A percentile compares a stretch with the other conserved stretches of the same genome.
phyloP scores from a whole-genome alignment of 2,329 filamentous ascomycete genomes.

The Fusarium concolor region DNA sequence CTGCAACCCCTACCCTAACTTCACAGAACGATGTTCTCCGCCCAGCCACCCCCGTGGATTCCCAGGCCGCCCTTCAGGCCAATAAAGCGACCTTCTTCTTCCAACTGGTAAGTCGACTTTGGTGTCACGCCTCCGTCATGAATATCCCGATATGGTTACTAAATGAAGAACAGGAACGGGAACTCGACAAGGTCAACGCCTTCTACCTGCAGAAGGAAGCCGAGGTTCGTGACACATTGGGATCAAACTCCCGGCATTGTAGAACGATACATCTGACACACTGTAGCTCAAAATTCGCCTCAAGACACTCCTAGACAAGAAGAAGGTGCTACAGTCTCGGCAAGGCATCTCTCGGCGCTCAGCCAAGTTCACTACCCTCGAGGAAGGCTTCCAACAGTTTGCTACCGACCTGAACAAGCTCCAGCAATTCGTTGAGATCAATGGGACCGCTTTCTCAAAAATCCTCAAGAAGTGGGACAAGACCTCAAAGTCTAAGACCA shows the following conservation, averaged over 20 bases:
- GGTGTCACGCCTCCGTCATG: slow-evolving; percentile 39
- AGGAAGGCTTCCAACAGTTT: slow-evolving; percentile 98
- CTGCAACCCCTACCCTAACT: slow-evolving; percentile 85
- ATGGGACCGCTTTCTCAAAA: slow-evolving; percentile 97
- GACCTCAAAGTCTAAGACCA: slow-evolving; percentile 98
- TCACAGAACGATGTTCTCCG: slow-evolving; percentile 75
- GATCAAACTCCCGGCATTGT: background rate
- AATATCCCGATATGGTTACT: slow-evolving; percentile 51
- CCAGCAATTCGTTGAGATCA: slow-evolving; percentile 98
- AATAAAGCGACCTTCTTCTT: slow-evolving; percentile 99
- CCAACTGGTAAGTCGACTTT: slow-evolving; percentile 75
- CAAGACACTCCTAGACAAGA: slow-evolving; percentile 94
- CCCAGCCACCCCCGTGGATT: slow-evolving; percentile 67
- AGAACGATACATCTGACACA: slow-evolving; percentile 27
- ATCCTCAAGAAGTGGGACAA: slow-evolving; percentile 99
- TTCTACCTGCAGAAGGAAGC: slow-evolving; percentile 99
- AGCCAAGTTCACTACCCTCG: slow-evolving; percentile 91
- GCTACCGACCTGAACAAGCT: slow-evolving; percentile 97
- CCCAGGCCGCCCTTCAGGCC: slow-evolving; percentile 90
- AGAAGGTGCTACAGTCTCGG: slow-evolving; percentile 87
- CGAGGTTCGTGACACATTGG: slow-evolving; percentile 71
- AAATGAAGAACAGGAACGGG: slow-evolving; percentile 79
- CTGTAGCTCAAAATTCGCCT: slow-evolving; percentile 89
- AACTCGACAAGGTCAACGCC: slow-evolving; percentile 97
- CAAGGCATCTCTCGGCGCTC: slow-evolving; percentile 86